A percentile compares a stretch with the other conserved stretches of the same genome.
Evolutionary conservation across 2,329 filamentous ascomycete species (phyloP).

Genomic region (Nemania serpens): DNA sequence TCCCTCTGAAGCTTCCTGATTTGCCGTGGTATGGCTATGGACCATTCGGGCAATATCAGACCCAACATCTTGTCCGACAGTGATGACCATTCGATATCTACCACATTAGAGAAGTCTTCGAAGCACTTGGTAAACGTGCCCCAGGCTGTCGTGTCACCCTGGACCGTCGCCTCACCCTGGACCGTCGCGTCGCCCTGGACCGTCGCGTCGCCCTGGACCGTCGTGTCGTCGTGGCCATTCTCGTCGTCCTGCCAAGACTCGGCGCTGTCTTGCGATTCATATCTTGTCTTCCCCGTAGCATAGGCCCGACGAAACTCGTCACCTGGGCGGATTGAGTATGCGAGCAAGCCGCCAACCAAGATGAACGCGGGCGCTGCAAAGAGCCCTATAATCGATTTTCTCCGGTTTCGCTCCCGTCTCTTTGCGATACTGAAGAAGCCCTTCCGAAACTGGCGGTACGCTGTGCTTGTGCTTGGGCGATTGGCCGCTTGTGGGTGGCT

Average conservation of each 20-base stretch:
- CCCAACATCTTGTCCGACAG: slow-evolving; percentile 66
- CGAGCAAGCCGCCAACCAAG: slow-evolving; percentile 44
- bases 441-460: slow-evolving; percentile 29
- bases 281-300: slow-evolving; percentile 23
- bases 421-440: slow-evolving; percentile 36
- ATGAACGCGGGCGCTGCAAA: slow-evolving; percentile 39
- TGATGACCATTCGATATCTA: slow-evolving; percentile 59
- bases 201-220: neutral
- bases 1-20: slow-evolving; percentile 85
- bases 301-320: slow-evolving; percentile 40
- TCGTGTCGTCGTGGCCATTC: neutral
- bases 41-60: slow-evolving; percentile 82
- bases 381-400: slow-evolving; percentile 37
- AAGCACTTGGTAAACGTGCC: slow-evolving; percentile 52
- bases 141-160: slow-evolving; percentile 49
- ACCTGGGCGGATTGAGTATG: slow-evolving; percentile 47
- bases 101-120: slow-evolving; percentile 58
- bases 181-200: slow-evolving; percentile 17
- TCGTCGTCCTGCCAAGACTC: slow-evolving; percentile 22
- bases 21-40: slow-evolving; percentile 73
- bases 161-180: slow-evolving; percentile 18
- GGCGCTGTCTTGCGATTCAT: slow-evolving; percentile 20
- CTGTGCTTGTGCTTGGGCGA: neutral
- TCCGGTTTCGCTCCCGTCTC: slow-evolving; percentile 24
- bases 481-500: slow-evolving; percentile 20